A percentile compares a stretch with the other conserved stretches of the same genome.
Conservation (phyloP, 2,329 filamentous ascomycete species). For the Phoma herbarum region DNA sequence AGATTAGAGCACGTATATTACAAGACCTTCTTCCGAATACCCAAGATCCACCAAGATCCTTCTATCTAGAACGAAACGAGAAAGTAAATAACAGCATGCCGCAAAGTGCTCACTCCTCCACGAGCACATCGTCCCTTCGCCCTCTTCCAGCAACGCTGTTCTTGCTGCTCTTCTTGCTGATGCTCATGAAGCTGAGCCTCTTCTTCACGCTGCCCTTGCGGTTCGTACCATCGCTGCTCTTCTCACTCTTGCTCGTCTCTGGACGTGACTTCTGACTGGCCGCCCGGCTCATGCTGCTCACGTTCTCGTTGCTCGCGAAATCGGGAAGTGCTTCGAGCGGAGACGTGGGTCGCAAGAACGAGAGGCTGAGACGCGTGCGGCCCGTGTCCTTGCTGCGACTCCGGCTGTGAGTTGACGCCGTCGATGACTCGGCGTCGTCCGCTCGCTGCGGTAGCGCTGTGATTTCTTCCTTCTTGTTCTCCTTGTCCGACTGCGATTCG, state of each 20-base stretch:
- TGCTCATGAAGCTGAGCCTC: slow-evolving; percentile 78
- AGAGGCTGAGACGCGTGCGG: slow-evolving; percentile 41
- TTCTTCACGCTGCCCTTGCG: slow-evolving; percentile 72
- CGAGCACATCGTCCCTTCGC: slow-evolving; percentile 40
- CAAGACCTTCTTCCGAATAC: slow-evolving; percentile 3
- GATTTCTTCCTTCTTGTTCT: slow-evolving; percentile 21
- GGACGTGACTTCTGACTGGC: slow-evolving; percentile 38
- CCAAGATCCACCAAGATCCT: neutral
- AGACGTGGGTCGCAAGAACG: slow-evolving; percentile 42
- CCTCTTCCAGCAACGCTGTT: slow-evolving; percentile 51
- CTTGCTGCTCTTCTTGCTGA: slow-evolving; percentile 74
- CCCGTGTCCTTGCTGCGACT: slow-evolving; percentile 46
- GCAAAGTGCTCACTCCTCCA: slow-evolving; percentile 38
- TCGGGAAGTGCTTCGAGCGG: slow-evolving; percentile 44
- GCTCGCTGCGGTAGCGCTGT: slow-evolving; percentile 16
- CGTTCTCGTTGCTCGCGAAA: slow-evolving; percentile 26
- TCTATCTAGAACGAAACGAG: neutral
- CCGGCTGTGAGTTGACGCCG: slow-evolving; percentile 34
- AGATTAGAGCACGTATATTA: slow-evolving; percentile 3
- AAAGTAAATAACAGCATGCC: neutral
- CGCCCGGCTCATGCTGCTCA: slow-evolving; percentile 10
- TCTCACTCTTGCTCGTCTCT: slow-evolving; percentile 49
- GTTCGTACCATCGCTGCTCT: slow-evolving; percentile 54
- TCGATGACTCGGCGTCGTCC: slow-evolving; percentile 36
- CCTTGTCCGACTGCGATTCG: slow-evolving; percentile 36